phyloP scores from a whole-genome alignment of 23 red algal genomes.

The Gracilaria gracilis region DNA sequence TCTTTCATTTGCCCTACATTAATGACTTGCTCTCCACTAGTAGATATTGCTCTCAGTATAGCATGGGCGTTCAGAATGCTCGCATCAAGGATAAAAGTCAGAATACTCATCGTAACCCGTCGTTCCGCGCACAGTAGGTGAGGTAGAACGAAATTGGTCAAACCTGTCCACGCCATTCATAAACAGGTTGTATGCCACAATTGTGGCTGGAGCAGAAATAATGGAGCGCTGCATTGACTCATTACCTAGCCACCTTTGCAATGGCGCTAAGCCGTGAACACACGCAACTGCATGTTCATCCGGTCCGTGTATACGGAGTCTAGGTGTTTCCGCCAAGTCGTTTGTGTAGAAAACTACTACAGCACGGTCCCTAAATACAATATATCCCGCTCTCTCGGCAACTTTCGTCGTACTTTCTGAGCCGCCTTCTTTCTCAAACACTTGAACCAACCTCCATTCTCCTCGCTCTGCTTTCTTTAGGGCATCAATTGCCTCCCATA shows the following conservation, averaged over 20 bases:
- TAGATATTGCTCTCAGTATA: background rate
- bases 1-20: background rate
- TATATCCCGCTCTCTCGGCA: background rate
- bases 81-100: constrained; percentile 18
- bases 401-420: no score
- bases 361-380: background rate
- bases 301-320: no score
- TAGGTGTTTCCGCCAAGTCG: no score
- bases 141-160: constrained; percentile 1
- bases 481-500: no score
- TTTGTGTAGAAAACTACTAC: no score
- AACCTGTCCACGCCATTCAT: constrained; percentile 1
- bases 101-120: background rate
- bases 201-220: background rate
- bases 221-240: background rate
- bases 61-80: background rate
- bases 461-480: no score
- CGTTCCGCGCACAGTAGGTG: no score
- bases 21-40: background rate
- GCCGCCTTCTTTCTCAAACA: no score
- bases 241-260: no score
- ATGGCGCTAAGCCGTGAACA: no score
- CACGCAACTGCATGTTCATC: no score
- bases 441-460: no score
- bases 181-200: constrained; percentile 1